Evolutionary conservation across 495 filamentous ascomycete genomes (phyloP), one percentile per base, ranked within the genome.

Genomic region (Hypoxylon fragiforme): DNA sequence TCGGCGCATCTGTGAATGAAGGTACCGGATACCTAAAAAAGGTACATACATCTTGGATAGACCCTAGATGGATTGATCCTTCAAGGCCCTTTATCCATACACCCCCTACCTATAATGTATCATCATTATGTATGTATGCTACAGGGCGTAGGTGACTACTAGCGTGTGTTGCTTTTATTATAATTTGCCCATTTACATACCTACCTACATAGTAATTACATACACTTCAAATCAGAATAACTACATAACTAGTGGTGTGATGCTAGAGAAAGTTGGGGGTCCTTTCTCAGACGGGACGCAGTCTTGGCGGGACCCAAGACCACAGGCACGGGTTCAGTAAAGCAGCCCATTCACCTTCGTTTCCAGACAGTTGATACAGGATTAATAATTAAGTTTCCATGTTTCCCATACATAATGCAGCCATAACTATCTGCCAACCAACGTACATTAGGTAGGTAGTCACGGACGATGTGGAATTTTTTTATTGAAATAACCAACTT

Each of bases 291-390:
- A 57, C 47, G 48, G 49, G 44, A 53, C 32, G 44, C 44, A 50
- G 34, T 54, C 60, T 63, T 63, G 60, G 60, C 60, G n/a, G 14
- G 53, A 54, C 53, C 60, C 60, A 57, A 59, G 54, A 49, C 60
- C 60, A 63, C 40, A 63, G 60, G 60, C 60, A 63, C 60, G 60
- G 60, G 60, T 63, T 57, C 60, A 56, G 47, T 50, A 42, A 58
- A 37, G 24, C 24, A 48, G 38, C 35, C 60, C 60, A 63, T 50
- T 50, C 9, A 51, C 30, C 22, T 36, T 63, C 54, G 60, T 59
- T 28, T 30, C 51, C 36, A 47, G 52, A 45, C 40, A 40, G 45
- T 51, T 46, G 51, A 51, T 39, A 57, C 50, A 60, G 32, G 28
- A 45, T 55, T n/a, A 15, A 51, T 48, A 41, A 47, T 30, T n/a